phyloP scores from a whole-genome alignment of 805 yeast species.

The Saturnispora ahearnii region DNA sequence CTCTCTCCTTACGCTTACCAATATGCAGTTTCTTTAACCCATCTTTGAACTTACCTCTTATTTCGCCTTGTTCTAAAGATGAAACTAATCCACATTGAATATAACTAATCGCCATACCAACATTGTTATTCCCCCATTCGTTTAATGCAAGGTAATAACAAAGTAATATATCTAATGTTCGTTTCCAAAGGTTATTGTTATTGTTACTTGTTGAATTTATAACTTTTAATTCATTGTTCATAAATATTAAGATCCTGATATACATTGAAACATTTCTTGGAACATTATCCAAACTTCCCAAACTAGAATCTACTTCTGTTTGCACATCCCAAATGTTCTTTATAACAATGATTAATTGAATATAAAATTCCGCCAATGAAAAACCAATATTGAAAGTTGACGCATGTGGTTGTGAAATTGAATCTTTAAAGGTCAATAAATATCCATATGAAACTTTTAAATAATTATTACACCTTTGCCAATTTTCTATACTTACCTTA shows the following conservation, averaged over 20 bases:
- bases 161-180: conserved; percentile 16
- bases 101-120: conserved; percentile 23
- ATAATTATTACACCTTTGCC: conserved; percentile 20
- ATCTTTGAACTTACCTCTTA: conserved; percentile 19
- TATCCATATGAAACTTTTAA: conserved; percentile 18
- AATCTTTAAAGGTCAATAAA: conserved; percentile 13
- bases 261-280: conserved; percentile 17
- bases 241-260: conserved; percentile 18
- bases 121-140: conserved; percentile 17
- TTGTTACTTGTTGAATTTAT: background rate
- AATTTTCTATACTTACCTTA: conserved; percentile 11
- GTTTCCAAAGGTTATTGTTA: background rate
- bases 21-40: conserved; percentile 8
- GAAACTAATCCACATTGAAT: conserved; percentile 19
- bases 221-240: conserved; percentile 7
- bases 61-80: conserved; percentile 20
- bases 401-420: conserved; percentile 5
- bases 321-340: conserved; percentile 16
- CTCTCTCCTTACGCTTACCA: conserved; percentile 2
- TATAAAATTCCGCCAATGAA: conserved; percentile 15
- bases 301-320: conserved; percentile 15
- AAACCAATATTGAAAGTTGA: conserved; percentile 10
- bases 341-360: conserved; percentile 20
- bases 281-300: conserved; percentile 21
- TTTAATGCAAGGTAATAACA: conserved; percentile 22